These are phyloP conservation scores for Aspergillus ruber DNA, from an alignment of 2,329 filamentous ascomycete genomes.

Conservation along the genomic window DNA sequence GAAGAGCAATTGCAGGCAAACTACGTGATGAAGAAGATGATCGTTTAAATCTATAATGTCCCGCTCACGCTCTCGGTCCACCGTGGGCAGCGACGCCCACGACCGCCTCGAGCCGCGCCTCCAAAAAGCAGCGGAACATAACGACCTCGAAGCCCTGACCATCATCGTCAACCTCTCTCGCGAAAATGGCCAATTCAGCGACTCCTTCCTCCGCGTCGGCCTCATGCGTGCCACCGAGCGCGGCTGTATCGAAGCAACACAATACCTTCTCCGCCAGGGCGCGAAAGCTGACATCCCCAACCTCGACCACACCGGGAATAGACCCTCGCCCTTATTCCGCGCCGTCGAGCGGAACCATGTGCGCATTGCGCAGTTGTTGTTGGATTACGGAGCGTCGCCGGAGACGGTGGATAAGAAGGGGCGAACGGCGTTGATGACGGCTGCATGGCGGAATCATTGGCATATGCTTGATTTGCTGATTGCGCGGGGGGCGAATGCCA, in stretches of 20 bases:
- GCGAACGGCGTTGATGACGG: slow-evolving; percentile 39
- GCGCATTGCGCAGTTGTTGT: slow-evolving; percentile 41
- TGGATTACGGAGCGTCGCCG: slow-evolving; percentile 27
- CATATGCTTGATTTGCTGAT: slow-evolving; percentile 35
- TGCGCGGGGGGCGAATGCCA: slow-evolving; percentile 28
- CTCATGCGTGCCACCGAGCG: slow-evolving; percentile 37
- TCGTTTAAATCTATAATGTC: slow-evolving; percentile 12
- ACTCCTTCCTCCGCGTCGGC: slow-evolving; percentile 34
- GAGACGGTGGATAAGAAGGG: slow-evolving; percentile 41
- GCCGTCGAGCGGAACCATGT: slow-evolving; percentile 36
- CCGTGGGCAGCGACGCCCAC: slow-evolving; percentile 28
- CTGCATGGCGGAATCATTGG: slow-evolving; percentile 38
- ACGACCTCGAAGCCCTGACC: slow-evolving; percentile 28
- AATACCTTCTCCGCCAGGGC: slow-evolving; percentile 32
- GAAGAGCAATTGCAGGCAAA: not conserved
- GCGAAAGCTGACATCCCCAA: slow-evolving; percentile 31
- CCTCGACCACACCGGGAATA: slow-evolving; percentile 7
- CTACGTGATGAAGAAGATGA: not conserved
- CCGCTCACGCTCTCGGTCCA: slow-evolving; percentile 27
- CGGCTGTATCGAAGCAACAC: slow-evolving; percentile 24
- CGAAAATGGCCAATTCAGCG: slow-evolving; percentile 30
- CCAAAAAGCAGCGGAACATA: slow-evolving; percentile 34
- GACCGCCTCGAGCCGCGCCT: slow-evolving; percentile 38
- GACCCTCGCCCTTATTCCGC: slow-evolving; percentile 29
- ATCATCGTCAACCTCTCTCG: slow-evolving; percentile 27